Percentiles rank a stretch among this genome's conserved stretches.
Conservation (phyloP, 768 basidiomycete species). For the Xerocomellus intermedius region DNA sequence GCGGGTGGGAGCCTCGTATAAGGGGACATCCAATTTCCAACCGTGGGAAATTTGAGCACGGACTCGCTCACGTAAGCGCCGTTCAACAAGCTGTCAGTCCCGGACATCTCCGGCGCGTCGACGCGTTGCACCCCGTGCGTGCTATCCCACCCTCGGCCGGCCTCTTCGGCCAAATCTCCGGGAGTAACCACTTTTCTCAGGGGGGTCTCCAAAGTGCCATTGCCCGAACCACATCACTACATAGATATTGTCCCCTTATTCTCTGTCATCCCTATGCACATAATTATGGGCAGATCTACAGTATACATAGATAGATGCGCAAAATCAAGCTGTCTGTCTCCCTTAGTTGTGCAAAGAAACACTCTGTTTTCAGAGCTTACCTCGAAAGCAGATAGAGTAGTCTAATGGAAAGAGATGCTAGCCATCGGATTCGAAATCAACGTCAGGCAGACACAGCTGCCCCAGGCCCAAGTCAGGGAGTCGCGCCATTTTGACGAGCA, state of each 20-base stretch:
- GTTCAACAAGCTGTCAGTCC: conserved; percentile 29
- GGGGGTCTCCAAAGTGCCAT: conserved; percentile 15
- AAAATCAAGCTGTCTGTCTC: conserved; percentile 7
- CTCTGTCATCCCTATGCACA: background rate
- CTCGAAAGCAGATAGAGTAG: background rate
- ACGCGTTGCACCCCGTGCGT: conserved; percentile 7
- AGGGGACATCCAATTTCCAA: conserved; percentile 31
- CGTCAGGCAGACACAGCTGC: conserved; percentile 45
- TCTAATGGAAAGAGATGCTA: conserved; percentile 3
- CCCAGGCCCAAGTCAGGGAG: conserved; percentile 70
- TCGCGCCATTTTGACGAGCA: conserved; percentile 76
- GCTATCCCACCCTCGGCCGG: conserved; percentile 18
- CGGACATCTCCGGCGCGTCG: conserved; percentile 26
- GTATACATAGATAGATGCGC: conserved; percentile 14
- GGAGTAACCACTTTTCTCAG: conserved; percentile 1
- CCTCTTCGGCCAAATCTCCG: conserved; percentile 16
- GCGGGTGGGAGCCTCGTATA: conserved; percentile 39
- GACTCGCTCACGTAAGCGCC: conserved; percentile 36
- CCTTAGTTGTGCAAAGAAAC: background rate
- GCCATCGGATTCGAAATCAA: conserved; percentile 25
- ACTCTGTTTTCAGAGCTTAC: conserved; percentile 4
- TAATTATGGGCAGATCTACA: conserved; percentile 20
- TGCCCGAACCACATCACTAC: background rate
- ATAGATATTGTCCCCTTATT: conserved; percentile 12
- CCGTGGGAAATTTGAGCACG: conserved; percentile 35